Evolutionary conservation across 306 rosid genomes (phyloP), one percentile per base, ranked within the genome.

Genomic region (Citrullus mucosospermus): DNA sequence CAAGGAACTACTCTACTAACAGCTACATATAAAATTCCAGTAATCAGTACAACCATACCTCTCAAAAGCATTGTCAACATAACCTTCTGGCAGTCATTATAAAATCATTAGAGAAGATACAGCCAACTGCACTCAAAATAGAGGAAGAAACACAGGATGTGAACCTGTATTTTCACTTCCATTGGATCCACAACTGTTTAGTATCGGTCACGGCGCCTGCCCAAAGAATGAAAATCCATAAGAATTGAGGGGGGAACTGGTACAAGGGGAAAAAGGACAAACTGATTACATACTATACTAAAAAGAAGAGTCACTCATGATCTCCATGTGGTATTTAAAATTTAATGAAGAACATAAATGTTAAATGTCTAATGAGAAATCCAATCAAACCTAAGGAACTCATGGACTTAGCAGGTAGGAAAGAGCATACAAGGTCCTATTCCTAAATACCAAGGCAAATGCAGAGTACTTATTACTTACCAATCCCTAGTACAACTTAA

Each of bases 11-110:
- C 62, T 73, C 77, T 16, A 36, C 78, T 74, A 74, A 54, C 62
- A 54, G 78, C 78, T 74, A 74, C 25, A 74, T 38, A 54, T 53
- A 34, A 44, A 73, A 74, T 74, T 74, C 63, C 62, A 74, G 78
- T 74, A 74, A 74, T 74, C 46, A 76, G 86, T 84, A 56, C 85
- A 80, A 73, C 80, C 90, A 87, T 80, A 80, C 84, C 87, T 82
- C 81, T 79, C 86, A 87, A 79, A 83, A 81, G 84, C 59, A 25
- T 57, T 84, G 80, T 82, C 69, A 72, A 81, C 78, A 86, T 84
- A 87, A 77, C 82, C 89, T 89, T 54, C 63, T 51, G 78, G 18
- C 8, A 18, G 48, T 53, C 62, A 34, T 17, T 16, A 54, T 54
- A 74, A 53, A 74, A 32, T 30, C 78, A 54, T 34, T 51, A 51